Conservation (phyloP, 176 grass and related monocot species). For the Aegilops tauschii region DNA sequence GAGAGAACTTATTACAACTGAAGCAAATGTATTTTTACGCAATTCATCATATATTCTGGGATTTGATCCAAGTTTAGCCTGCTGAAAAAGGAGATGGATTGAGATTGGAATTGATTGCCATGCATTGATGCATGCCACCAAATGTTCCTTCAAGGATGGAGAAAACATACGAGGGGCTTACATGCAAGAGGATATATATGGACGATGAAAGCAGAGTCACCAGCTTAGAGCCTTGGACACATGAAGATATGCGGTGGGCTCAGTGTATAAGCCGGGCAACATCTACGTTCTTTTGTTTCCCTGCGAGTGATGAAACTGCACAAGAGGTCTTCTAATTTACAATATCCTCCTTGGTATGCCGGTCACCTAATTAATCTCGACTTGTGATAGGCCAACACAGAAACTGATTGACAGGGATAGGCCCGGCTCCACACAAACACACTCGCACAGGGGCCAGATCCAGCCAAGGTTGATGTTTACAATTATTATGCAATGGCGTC, state of each 20-base stretch:
- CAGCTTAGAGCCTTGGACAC: conserved; percentile 6
- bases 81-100: background rate
- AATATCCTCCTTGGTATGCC: background rate
- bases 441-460: background rate
- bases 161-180: background rate
- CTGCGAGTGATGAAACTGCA: background rate
- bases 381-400: conserved; percentile 4
- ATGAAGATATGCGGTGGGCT: conserved; percentile 25
- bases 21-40: background rate
- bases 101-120: background rate
- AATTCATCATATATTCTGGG: background rate
- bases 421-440: conserved; percentile 21
- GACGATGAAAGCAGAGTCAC: background rate
- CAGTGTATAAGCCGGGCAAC: background rate
- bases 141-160: background rate
- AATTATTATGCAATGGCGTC: conserved; percentile 24
- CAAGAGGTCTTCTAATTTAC: background rate
- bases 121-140: background rate
- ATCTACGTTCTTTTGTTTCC: background rate
- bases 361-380: background rate
- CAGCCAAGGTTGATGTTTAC: conserved; percentile 16
- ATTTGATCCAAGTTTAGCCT: background rate
- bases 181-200: conserved; percentile 6
- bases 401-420: conserved; percentile 18
- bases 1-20: background rate